A percentile compares a stretch with the other conserved stretches of the same genome.
These are phyloP conservation scores for Penicillium cosmopolitanum DNA, from an alignment of 495 filamentous ascomycete species.

Conservation along the genomic window DNA sequence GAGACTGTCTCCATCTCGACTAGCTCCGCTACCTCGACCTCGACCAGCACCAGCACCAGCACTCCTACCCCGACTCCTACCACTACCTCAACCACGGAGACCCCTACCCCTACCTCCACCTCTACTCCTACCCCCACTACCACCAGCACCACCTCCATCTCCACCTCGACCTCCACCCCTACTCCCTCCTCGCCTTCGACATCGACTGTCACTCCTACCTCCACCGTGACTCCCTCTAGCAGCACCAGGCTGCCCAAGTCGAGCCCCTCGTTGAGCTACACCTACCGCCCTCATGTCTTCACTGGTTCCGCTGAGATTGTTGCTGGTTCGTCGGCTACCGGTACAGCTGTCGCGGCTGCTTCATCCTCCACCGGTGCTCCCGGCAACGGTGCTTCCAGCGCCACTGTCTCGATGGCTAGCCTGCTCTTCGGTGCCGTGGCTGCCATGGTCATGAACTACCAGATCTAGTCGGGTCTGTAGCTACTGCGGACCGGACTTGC, in stretches of 20 bases:
- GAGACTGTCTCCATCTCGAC: conserved; percentile 21
- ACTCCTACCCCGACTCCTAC: conserved; percentile 28
- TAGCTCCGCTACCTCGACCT: conserved; percentile 30
- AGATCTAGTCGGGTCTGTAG: conserved; percentile 12
- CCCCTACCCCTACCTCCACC: conserved; percentile 20
- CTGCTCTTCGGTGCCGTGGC: conserved; percentile 35
- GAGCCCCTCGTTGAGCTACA: conserved; percentile 33
- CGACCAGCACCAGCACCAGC: conserved; percentile 23
- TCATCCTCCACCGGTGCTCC: conserved; percentile 18
- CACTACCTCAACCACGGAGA: conserved; percentile 29
- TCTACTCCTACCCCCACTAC: conserved; percentile 26
- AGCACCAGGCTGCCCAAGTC: conserved; percentile 23
- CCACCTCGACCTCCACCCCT: conserved; percentile 22
- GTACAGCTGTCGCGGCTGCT: conserved; percentile 15
- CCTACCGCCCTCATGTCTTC: conserved; percentile 40
- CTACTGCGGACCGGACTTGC: neutral
- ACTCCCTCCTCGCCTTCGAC: conserved; percentile 28
- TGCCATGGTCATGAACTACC: conserved; percentile 31
- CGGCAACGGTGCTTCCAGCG: conserved; percentile 24
- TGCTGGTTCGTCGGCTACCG: conserved; percentile 11
- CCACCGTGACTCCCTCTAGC: conserved; percentile 15
- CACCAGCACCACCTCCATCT: conserved; percentile 29
- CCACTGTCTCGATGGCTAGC: conserved; percentile 32
- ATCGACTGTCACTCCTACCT: conserved; percentile 24
- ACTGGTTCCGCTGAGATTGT: conserved; percentile 32